Evolutionary conservation across 192 early-diverging fungal species (phyloP), one percentile per base, ranked within the genome.

Genomic region (Coemansia aciculifera): DNA sequence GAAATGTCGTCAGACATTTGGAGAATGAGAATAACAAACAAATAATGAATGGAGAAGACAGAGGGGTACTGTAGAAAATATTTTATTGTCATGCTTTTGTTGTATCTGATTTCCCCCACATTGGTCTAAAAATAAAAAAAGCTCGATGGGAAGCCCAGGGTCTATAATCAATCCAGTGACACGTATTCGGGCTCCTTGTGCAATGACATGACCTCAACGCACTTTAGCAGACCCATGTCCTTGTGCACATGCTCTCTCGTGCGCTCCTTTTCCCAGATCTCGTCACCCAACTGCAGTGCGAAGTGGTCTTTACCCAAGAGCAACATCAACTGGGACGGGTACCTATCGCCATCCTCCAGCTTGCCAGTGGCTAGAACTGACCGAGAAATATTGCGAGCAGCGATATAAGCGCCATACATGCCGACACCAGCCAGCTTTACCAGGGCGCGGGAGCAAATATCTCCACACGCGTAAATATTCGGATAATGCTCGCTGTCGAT

Each of bases 381-480:
- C 15, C 79, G 64, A 4, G 79, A 64, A 60, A 82, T 74, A 38
- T 82, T 82, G 49, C 71, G 66, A 1, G 68, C 79, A 0, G 79
- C 74, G 31, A 82, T 62, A 39, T 71, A 77, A 1, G 49, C 79
- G 21, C 69, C 72, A 24, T 82, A 68, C 74, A 82, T 82, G 42
- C 71, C 79, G 3, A 73, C 68, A 0, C 79, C 79, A 0, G 79
- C 79, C 0, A 82, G 71, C 59, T 82, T 82, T 49, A 82, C 71
- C 0, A 84, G 2, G 51, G 67, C 57, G 32, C 56, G 59, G 0
- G 67, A 77, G 57, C 76, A 81, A 11, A 92, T 87, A 71, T 95
- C 93, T 17, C 93, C 93, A 32, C 84, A 74, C 12, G 90, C 88
- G 68, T 88, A 95, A 36, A 95, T 89, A 70, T 93, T 39, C 3